Evolutionary conservation across 352 stramenopile genomes (phyloP), one percentile per base, ranked within the genome.

Genomic region (Pythium brassicae): DNA sequence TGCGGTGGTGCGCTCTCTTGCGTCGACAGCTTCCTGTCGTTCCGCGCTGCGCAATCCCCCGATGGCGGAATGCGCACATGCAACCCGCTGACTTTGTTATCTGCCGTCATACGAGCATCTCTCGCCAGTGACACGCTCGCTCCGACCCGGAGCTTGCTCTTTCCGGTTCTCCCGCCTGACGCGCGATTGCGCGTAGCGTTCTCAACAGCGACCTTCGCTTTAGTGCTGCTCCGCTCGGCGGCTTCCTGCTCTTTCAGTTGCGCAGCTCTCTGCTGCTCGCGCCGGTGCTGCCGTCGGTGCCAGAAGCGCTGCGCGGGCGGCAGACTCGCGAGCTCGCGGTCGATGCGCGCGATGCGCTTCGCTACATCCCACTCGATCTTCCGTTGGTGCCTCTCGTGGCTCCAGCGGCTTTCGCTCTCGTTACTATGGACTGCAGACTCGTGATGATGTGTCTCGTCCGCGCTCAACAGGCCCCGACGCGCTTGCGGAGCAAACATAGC

Each of bases 281-380:
- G 32, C n/a, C 40, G 8, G 27, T 27, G 50, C 25, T 46, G 40
- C 19, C 52, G 55, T 25, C 74, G 70, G 32, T 86, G 73, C 80
- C 77, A 90, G 39, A 78, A 88, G 8, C 80, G 68, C 37, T 87
- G 68, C 3, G 54, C 54, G 25, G 61, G 71, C 6, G 78, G 72
- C 55, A 80, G 65, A 32, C 65, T 66, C 50, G 66, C 66, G 63
- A 89, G 59, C 50, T 89, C 78, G 14, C 76, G 63, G 22, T 89
- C 78, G 19, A 91, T 74, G 5, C 81, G 76, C 2, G 81, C 81
- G 44, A 89, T 89, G 7, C 81, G 72, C 55, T 75, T 74, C 43
- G 81, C 62, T 26, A 91, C 76, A 64, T 91, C 81, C 81, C 78
- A 91, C 50, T 87, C 76, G 50, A 91, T 42, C 19, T 72, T 68